Percentiles rank a stretch among this genome's conserved stretches.
phyloP scores from a whole-genome alignment of 805 yeast genomes.

The Lachancea lanzarotensis region DNA sequence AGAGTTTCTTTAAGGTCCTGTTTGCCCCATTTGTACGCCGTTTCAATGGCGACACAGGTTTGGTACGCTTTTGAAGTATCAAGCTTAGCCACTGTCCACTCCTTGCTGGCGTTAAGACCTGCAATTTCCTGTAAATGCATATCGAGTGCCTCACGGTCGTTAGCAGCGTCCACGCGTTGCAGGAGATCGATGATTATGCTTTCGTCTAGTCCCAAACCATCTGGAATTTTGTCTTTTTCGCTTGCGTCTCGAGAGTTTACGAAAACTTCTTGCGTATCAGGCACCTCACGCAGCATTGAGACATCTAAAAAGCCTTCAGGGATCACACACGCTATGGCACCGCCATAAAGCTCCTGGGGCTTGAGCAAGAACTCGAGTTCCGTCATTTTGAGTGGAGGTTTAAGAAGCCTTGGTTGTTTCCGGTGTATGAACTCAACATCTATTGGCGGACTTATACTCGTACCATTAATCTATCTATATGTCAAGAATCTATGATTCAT shows the following conservation, averaged over 20 bases:
- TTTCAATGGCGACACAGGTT: constrained; percentile 36
- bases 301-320: constrained; percentile 70
- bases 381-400: not conserved
- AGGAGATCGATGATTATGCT: constrained; percentile 60
- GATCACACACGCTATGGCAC: constrained; percentile 57
- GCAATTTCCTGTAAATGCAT: constrained; percentile 54
- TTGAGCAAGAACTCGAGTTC: not conserved
- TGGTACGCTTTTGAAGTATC: constrained; percentile 12
- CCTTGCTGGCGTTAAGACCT: constrained; percentile 35
- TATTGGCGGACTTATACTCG: too few species aligned
- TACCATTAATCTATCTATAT: too few species aligned
- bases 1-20: constrained; percentile 32
- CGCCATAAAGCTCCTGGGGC: constrained; percentile 57
- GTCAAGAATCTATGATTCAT: too few species aligned
- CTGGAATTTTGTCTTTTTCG: constrained; percentile 31
- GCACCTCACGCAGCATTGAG: constrained; percentile 70
- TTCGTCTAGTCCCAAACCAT: constrained; percentile 39
- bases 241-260: constrained; percentile 38
- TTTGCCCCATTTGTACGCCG: constrained; percentile 50
- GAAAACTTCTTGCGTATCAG: constrained; percentile 92
- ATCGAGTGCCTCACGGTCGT: constrained; percentile 38
- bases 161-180: constrained; percentile 41
- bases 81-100: constrained; percentile 28
- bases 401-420: too few species aligned
- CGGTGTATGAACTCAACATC: too few species aligned